These are phyloP conservation scores for Coemansia sp. DNA, from an alignment of 192 early-diverging fungal species.

Conservation along the genomic window DNA sequence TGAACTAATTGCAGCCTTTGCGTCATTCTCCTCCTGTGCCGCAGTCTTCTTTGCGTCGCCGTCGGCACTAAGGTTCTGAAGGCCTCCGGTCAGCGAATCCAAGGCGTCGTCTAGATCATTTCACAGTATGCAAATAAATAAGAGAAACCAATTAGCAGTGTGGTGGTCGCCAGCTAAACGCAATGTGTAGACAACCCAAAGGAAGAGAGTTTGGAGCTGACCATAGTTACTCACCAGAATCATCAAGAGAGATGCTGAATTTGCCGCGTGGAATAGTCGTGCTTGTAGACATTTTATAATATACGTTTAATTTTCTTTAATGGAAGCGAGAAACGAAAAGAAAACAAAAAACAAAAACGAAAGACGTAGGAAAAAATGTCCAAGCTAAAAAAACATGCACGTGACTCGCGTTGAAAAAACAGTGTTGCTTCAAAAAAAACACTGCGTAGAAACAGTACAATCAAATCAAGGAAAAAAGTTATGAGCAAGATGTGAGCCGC, in stretches of 20 bases:
- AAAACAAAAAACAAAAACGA: not conserved
- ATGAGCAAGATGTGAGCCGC: too few relatives aligned
- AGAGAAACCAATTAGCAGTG: not conserved
- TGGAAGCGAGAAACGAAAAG: conserved; percentile 3
- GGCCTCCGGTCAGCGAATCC: not conserved
- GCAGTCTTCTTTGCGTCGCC: not conserved
- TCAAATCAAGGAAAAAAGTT: not conserved
- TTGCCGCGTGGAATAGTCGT: conserved; percentile 20
- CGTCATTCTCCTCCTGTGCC: not conserved
- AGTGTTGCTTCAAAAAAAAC: too few relatives aligned
- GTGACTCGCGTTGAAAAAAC: too few relatives aligned
- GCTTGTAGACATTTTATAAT: conserved; percentile 11
- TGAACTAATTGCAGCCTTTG: not conserved
- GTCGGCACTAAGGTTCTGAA: conserved; percentile 15
- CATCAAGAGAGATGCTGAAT: conserved; percentile 42
- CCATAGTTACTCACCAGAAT: conserved; percentile 23
- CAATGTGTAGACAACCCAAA: too few relatives aligned
- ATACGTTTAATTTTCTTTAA: not conserved
- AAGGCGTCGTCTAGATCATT: not conserved
- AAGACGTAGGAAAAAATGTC: too few relatives aligned
- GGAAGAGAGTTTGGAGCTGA: too few relatives aligned
- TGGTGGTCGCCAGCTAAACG: not conserved
- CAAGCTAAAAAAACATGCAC: too few relatives aligned
- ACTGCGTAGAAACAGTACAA: too few relatives aligned
- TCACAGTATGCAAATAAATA: not conserved